Conservation (phyloP, 805 yeast genomes). For the Kuraishia capsulata region DNA sequence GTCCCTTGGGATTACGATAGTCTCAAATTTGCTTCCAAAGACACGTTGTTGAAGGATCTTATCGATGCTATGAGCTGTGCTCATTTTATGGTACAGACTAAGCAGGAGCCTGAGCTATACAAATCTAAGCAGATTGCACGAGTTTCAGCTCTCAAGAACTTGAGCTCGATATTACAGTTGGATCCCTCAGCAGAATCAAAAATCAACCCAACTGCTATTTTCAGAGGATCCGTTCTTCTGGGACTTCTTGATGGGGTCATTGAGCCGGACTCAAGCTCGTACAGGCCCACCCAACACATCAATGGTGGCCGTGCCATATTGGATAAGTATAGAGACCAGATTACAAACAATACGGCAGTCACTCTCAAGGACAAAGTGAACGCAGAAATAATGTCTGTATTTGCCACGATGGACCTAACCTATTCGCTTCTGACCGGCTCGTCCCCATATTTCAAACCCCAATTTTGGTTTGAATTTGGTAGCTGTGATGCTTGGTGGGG, state of each 20-base stretch:
- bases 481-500: constrained; percentile 20
- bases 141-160: constrained; percentile 9
- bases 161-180: background rate
- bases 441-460: constrained; percentile 9
- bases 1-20: constrained; percentile 5
- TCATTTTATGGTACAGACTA: constrained; percentile 10
- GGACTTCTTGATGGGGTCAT: constrained; percentile 18
- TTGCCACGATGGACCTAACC: constrained; percentile 18
- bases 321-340: constrained; percentile 1
- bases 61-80: constrained; percentile 13
- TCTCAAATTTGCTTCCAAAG: background rate
- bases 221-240: constrained; percentile 14
- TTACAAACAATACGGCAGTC: background rate
- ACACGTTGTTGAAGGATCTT: constrained; percentile 10
- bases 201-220: constrained; percentile 7
- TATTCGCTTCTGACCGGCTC: constrained; percentile 14
- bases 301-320: constrained; percentile 17
- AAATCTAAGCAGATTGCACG: constrained; percentile 7
- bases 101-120: background rate
- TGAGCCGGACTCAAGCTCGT: constrained; percentile 7
- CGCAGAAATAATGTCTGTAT: constrained; percentile 14
- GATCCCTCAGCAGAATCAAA: constrained; percentile 2
- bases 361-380: constrained; percentile 4
- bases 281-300: constrained; percentile 10
- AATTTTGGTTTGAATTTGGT: constrained; percentile 13